A percentile compares a stretch with the other conserved stretches of the same genome.
Conservation (phyloP, 1,139 yeast genomes). For the Yamadazyma diddensiae region DNA sequence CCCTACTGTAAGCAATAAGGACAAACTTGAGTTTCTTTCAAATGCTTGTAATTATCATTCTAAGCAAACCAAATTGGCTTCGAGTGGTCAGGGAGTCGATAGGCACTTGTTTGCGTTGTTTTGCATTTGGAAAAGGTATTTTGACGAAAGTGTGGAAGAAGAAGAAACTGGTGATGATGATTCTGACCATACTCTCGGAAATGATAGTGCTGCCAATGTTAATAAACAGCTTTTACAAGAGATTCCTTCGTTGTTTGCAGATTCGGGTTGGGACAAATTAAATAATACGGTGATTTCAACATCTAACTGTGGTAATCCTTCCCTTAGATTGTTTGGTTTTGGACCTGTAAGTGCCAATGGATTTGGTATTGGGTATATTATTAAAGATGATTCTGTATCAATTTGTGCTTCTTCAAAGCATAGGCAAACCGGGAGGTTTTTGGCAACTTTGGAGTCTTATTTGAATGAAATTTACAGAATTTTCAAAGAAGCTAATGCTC, state of each 20-base stretch:
- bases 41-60: constrained; percentile 73
- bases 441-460: constrained; percentile 70
- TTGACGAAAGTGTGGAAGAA: constrained; percentile 22
- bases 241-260: constrained; percentile 59
- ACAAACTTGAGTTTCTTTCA: constrained; percentile 59
- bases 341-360: constrained; percentile 92
- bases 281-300: constrained; percentile 52
- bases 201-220: constrained; percentile 9
- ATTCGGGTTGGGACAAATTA: constrained; percentile 60
- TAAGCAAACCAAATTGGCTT: constrained; percentile 62
- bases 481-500: constrained; percentile 40
- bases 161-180: constrained; percentile 14
- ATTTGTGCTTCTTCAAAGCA: constrained; percentile 89
- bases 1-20: constrained; percentile 53
- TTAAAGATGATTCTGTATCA: constrained; percentile 79
- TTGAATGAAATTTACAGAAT: constrained; percentile 61
- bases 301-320: constrained; percentile 71
- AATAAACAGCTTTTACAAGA: constrained; percentile 19
- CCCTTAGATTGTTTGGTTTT: constrained; percentile 83
- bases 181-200: constrained; percentile 24
- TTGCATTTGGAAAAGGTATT: constrained; percentile 82
- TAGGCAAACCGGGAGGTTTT: constrained; percentile 81
- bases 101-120: constrained; percentile 85
- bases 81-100: constrained; percentile 83
- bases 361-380: constrained; percentile 87